phyloP scores from a whole-genome alignment of 1,284 basidiomycete genomes.

The Trametes polyzona region DNA sequence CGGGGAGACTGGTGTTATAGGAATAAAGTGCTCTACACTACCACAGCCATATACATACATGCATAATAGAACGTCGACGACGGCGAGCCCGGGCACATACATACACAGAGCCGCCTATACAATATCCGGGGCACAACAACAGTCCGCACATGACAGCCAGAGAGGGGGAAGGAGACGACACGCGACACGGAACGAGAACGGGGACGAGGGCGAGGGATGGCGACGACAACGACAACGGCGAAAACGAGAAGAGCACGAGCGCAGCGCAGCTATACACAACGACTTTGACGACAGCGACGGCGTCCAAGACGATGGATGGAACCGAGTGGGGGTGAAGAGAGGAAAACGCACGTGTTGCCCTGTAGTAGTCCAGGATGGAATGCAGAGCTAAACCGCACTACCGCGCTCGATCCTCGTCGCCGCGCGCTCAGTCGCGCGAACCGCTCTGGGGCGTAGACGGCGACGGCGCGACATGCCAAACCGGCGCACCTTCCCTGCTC shows the following conservation, averaged over 20 bases:
- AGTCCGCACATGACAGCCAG: constrained; percentile 17
- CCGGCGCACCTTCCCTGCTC: constrained; percentile 32
- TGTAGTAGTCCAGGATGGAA: too few relatives aligned
- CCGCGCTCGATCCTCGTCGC: constrained; percentile 20
- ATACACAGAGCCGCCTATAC: constrained; percentile 14
- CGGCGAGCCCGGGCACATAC: not conserved
- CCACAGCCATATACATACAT: constrained; percentile 25
- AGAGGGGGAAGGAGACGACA: not conserved
- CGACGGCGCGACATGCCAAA: constrained; percentile 40
- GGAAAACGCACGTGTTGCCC: constrained; percentile 17
- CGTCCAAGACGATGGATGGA: not conserved
- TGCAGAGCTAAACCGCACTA: too few relatives aligned
- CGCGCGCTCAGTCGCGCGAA: not conserved
- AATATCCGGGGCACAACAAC: constrained; percentile 21
- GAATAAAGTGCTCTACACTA: constrained; percentile 29
- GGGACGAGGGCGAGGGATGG: not conserved
- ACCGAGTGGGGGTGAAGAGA: not conserved
- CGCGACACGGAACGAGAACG: too few relatives aligned
- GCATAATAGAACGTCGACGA: constrained; percentile 22
- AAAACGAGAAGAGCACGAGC: not conserved
- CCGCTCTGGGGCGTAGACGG: constrained; percentile 21
- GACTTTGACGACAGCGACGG: too few relatives aligned
- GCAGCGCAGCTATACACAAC: not conserved
- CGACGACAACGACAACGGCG: not conserved
- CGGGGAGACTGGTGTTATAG: not conserved